Base-by-base conservation (phyloP, 1,284 basidiomycete genomes). In the Flammula alnicola region DNA sequence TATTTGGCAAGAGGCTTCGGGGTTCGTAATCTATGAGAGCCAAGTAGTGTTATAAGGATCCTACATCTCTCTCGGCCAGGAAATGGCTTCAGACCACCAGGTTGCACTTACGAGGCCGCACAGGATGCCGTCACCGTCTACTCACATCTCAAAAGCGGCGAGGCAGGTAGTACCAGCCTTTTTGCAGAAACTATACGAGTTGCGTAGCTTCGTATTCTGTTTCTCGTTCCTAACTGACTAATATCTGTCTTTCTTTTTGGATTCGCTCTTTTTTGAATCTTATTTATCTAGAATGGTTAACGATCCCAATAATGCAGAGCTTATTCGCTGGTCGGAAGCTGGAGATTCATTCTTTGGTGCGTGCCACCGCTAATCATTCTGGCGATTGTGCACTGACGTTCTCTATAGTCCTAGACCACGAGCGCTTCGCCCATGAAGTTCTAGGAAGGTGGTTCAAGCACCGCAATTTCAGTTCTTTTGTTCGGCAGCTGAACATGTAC, bases 401-500 rank as follows among this genome's bases (percentile, higher is more conserved):
- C 47, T 40, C n/a, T n/a, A n/a, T 49, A 96, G 95, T 99, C 6
- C 86, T 94, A 42, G 93, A 97, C 70, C 91, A 95, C 63, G 94
- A 98, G 68, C 86, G 87, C 19, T 94, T 99, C 65, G 91, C 93
- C 2, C 86, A 88, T 40, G 91, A 98, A 69, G 83, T 97, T 20
- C 80, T 98, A 5, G 92, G 93, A 3, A 81, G 86, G 40, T 98
- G 91, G 88, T 98, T 98, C 83, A 98, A 98, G 68, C 95, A 98
- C 74, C 85, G 88, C 58, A 96, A 95, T 70, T 97, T 97, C 67
- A 86, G 85, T 39, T 93, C 91, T 35, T 98, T 98, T 65, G 95
- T 98, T 29, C 84, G 95, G 30, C 95, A 98, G 69, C 81, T 98
- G 63, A 98, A 98, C 78, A 97, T 97, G 93, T 95, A 96, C 68